phyloP scores from a whole-genome alignment of 106 monocot genomes.

The Alisma plantagoaquatica region DNA sequence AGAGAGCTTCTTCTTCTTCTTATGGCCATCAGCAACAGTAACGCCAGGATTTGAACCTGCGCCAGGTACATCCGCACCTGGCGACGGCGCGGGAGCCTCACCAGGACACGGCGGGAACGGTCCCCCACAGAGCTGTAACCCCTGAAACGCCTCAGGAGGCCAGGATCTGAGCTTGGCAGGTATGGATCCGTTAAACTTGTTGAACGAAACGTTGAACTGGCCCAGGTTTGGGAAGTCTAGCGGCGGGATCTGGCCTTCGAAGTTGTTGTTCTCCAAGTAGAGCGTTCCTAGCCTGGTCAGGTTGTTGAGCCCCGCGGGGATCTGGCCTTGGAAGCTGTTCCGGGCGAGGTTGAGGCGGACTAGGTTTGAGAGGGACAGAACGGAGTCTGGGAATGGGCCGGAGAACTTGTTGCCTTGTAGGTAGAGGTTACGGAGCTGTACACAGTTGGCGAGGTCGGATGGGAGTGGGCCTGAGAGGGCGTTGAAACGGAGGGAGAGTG shows the following conservation, averaged over 20 bases:
- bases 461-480: constrained; percentile 61
- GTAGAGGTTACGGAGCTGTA: constrained; percentile 45
- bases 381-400: constrained; percentile 30
- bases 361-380: constrained; percentile 21
- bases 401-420: constrained; percentile 56
- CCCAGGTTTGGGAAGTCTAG: constrained; percentile 30
- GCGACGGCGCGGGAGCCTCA: constrained; percentile 8
- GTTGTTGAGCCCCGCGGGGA: constrained; percentile 38
- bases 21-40: background rate
- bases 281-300: constrained; percentile 37
- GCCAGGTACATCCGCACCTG: background rate
- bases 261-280: constrained; percentile 41
- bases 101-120: constrained; percentile 41
- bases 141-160: constrained; percentile 32
- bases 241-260: constrained; percentile 50
- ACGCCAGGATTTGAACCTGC: background rate
- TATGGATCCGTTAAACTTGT: constrained; percentile 70
- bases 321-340: constrained; percentile 51
- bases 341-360: constrained; percentile 44
- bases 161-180: constrained; percentile 31
- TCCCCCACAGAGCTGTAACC: constrained; percentile 48
- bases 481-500: constrained; percentile 66
- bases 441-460: constrained; percentile 28
- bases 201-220: constrained; percentile 78
- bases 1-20: constrained; percentile 23